Percentiles rank a stretch among this genome's conserved stretches.
Evolutionary conservation across 1,139 yeast species (phyloP).

Genomic region (Nadsonia starkeyi-henricii): DNA sequence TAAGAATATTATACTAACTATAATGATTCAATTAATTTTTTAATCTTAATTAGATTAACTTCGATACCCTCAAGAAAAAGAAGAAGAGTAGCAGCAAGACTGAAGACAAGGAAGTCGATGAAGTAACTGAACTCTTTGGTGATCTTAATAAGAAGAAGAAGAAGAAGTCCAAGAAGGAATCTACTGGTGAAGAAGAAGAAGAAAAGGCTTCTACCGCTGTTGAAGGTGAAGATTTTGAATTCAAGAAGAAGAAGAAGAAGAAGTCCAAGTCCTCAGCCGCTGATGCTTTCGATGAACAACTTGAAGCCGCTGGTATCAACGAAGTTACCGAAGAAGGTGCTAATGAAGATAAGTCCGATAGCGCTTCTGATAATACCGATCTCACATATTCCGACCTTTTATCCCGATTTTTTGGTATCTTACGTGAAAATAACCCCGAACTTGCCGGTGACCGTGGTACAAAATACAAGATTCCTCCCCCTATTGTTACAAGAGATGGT

Average conservation of each 20-base stretch:
- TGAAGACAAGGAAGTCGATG: slow-evolving; percentile 35
- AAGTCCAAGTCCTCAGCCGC: slow-evolving; percentile 47
- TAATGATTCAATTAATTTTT: too few species aligned
- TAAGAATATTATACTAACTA: too few species aligned
- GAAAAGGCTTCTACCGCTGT: slow-evolving; percentile 23
- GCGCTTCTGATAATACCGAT: slow-evolving; percentile 34
- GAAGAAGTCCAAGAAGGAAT: slow-evolving; percentile 1
- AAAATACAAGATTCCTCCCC: slow-evolving; percentile 95
- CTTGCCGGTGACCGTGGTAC: slow-evolving; percentile 94
- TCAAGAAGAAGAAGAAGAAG: slow-evolving; percentile 71
- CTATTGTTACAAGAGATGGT: slow-evolving; percentile 94
- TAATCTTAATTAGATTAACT: not conserved
- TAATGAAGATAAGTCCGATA: slow-evolving; percentile 19
- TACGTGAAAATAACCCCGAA: slow-evolving; percentile 92
- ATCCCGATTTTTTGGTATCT: slow-evolving; percentile 68
- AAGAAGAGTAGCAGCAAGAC: slow-evolving; percentile 34
- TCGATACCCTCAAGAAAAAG: slow-evolving; percentile 48
- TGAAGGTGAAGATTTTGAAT: slow-evolving; percentile 54
- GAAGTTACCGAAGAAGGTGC: slow-evolving; percentile 24
- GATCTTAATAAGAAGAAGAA: slow-evolving; percentile 20
- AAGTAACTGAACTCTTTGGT: slow-evolving; percentile 24
- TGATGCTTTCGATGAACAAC: slow-evolving; percentile 76
- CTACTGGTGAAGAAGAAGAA: not conserved
- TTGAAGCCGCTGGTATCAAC: slow-evolving; percentile 80
- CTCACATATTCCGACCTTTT: slow-evolving; percentile 67